Conservation (phyloP, 768 basidiomycete species). For the Leccinum pellstonianum region DNA sequence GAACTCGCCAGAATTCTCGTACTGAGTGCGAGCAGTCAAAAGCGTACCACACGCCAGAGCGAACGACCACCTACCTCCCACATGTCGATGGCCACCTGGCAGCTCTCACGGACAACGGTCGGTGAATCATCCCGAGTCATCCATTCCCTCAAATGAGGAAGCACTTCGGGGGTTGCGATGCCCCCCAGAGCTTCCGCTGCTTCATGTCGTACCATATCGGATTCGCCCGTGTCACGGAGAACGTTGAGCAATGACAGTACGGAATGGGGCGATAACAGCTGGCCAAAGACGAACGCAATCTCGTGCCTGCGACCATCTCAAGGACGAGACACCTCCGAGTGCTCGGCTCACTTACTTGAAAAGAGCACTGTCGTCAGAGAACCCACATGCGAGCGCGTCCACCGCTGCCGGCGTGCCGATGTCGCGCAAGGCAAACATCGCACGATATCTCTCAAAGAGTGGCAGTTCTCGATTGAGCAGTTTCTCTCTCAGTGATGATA, state of each 20-base stretch:
- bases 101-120: slow-evolving; percentile 90
- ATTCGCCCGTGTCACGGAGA: slow-evolving; percentile 68
- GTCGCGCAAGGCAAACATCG: slow-evolving; percentile 97
- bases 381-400: slow-evolving; percentile 88
- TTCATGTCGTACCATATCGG: slow-evolving; percentile 98
- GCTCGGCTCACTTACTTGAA: slow-evolving; percentile 70
- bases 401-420: slow-evolving; percentile 85
- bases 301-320: slow-evolving; percentile 68
- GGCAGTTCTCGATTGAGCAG: slow-evolving; percentile 67
- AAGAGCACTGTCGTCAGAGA: slow-evolving; percentile 82
- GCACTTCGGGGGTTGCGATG: slow-evolving; percentile 89
- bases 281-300: slow-evolving; percentile 97
- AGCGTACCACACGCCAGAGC: neutral
- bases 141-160: slow-evolving; percentile 86
- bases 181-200: slow-evolving; percentile 99
- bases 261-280: slow-evolving; percentile 84
- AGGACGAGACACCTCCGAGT: neutral
- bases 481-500: slow-evolving; percentile 54
- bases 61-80: slow-evolving; percentile 67
- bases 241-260: slow-evolving; percentile 83
- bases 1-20: slow-evolving; percentile 79
- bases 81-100: slow-evolving; percentile 96
- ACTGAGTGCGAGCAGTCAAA: slow-evolving; percentile 39
- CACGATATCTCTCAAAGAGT: slow-evolving; percentile 92
- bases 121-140: slow-evolving; percentile 76